Base-by-base conservation (phyloP, 805 yeast genomes). In the Candida caryicola region DNA sequence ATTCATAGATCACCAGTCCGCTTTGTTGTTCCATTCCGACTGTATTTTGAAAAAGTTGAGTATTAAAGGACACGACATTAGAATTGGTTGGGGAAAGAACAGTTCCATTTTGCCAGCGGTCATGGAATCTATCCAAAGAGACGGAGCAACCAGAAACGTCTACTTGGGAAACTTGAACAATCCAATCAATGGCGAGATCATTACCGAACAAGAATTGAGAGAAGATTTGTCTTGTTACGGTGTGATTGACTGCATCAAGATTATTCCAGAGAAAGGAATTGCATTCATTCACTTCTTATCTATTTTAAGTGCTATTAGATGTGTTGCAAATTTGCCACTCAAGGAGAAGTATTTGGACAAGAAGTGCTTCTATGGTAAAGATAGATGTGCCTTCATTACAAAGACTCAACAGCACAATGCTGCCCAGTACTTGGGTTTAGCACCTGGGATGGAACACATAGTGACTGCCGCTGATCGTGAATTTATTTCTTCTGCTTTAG, bases 331-430 rank as follows among this genome's bases (percentile, higher is more conserved):
- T 41, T 69, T 93, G 39, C 85, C 91, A 1, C 66, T 76, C 23
- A 63, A 71, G 33, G 81, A 80, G 27, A 81, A 80, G 52, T 91
- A 89, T 69, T 69, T 74, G 40, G 83, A 81, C 47, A 79, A 84
- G 41, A 87, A 86, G 60, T 84, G 95, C 29, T 86, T 79, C 52
- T 90, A 87, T 55, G 98, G 97, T 44, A 90, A 89, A 60, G 98
- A 91, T 62, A 74, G 98, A 62, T 86, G 93, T 68, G 96, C 96
- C 2, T 88, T 88, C 54, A 86, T 91, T 31, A 88, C 96, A 17
- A 88, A 87, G 60, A 85, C 96, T 13, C 97, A 93, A 63, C 96
- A 89, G 64, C 96, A 90, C 57, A 89, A 91, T 58, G 98, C 97
- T 14, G 96, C 96, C 3, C 95, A 90, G 59, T 91, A 88, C 57